These are phyloP conservation scores for Mycosphaerelloides madeirae DNA, from an alignment of 2,329 filamentous ascomycete genomes.

Conservation along the genomic window DNA sequence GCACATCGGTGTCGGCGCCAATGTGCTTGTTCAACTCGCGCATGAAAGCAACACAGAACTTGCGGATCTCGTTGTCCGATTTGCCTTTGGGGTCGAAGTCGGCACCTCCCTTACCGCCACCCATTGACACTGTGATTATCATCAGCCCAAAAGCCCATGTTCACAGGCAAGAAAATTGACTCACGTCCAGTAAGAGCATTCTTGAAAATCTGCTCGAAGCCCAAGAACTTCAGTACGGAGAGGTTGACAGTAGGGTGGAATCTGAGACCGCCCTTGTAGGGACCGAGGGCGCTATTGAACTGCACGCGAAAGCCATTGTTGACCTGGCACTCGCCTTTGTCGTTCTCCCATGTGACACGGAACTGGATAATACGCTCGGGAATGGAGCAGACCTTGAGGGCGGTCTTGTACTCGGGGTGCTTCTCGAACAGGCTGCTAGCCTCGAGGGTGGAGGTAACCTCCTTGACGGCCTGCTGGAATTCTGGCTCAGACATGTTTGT, in stretches of 20 bases:
- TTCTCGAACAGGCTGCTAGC: conserved; percentile 88
- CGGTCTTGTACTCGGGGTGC: conserved; percentile 90
- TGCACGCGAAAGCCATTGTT: conserved; percentile 96
- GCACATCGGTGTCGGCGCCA: conserved; percentile 90
- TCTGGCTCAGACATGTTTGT: conserved; percentile 88
- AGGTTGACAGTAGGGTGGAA: conserved; percentile 87
- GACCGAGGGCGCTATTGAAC: conserved; percentile 95
- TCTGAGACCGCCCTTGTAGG: conserved; percentile 95
- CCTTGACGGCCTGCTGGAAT: conserved; percentile 67
- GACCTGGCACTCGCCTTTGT: conserved; percentile 81
- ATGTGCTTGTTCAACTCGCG: conserved; percentile 93
- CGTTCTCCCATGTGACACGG: conserved; percentile 94
- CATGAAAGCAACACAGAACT: conserved; percentile 97
- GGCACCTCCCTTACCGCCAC: conserved; percentile 93
- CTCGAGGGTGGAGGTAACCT: conserved; percentile 92
- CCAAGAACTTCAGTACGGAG: conserved; percentile 85
- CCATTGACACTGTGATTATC: conserved; percentile 82
- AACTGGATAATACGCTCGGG: conserved; percentile 97
- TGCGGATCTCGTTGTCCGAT: conserved; percentile 92
- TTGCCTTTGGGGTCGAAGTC: conserved; percentile 99
- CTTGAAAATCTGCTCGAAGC: conserved; percentile 99
- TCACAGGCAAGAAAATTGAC: conserved; percentile 36
- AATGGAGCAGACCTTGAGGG: conserved; percentile 79
- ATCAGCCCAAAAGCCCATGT: background rate
- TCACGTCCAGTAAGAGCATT: conserved; percentile 92